A percentile compares a stretch with the other conserved stretches of the same genome.
These are phyloP conservation scores for Alternaria rosae DNA, from an alignment of 2,329 filamentous ascomycete genomes.

Conservation along the genomic window DNA sequence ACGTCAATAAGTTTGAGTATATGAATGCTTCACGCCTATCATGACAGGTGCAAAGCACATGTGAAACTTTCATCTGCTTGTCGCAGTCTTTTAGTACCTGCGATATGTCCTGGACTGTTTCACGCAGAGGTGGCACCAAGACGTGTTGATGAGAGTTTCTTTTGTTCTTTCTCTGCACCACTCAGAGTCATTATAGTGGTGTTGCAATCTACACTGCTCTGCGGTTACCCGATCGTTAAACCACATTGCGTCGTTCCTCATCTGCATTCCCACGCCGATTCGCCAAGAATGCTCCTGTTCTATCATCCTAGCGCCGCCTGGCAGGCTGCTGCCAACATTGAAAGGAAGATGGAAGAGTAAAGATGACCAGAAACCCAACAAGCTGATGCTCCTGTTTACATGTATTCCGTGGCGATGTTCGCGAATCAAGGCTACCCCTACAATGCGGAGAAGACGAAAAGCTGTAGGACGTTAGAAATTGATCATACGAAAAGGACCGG, in stretches of 20 bases:
- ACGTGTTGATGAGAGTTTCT: slow-evolving; percentile 25
- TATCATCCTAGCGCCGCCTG: slow-evolving; percentile 42
- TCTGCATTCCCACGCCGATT: slow-evolving; percentile 31
- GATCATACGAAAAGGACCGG: neutral
- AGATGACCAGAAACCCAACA: slow-evolving; percentile 38
- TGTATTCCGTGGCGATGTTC: slow-evolving; percentile 33
- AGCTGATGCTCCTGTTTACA: slow-evolving; percentile 37
- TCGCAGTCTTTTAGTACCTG: neutral
- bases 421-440: slow-evolving; percentile 44
- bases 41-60: neutral
- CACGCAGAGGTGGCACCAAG: neutral
- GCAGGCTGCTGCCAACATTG: slow-evolving; percentile 34
- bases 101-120: neutral
- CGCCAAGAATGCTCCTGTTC: slow-evolving; percentile 35
- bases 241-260: slow-evolving; percentile 38
- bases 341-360: slow-evolving; percentile 40
- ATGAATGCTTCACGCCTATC: neutral
- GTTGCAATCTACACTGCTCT: slow-evolving; percentile 42
- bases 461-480: slow-evolving; percentile 47
- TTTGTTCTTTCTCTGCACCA: slow-evolving; percentile 41
- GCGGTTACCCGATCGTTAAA: slow-evolving; percentile 30
- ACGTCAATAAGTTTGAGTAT: neutral
- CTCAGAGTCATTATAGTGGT: slow-evolving; percentile 43
- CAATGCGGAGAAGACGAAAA: slow-evolving; percentile 64
- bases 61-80: neutral